These are phyloP conservation scores for Ceratocystis albifundus DNA, from an alignment of 2,329 filamentous ascomycete genomes.

Conservation along the genomic window DNA sequence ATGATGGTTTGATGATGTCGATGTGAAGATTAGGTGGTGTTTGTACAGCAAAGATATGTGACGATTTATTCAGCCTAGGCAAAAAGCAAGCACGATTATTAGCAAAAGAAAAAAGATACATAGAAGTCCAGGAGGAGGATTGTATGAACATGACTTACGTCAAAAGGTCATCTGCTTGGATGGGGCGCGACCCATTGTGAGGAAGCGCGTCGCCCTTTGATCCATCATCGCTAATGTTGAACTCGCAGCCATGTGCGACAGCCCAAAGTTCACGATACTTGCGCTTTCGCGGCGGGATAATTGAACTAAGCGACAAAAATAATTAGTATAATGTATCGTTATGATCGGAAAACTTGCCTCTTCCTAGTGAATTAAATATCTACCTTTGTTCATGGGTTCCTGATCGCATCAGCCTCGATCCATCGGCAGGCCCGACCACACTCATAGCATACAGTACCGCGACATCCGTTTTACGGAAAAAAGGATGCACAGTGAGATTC, in stretches of 20 bases:
- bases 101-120: background rate
- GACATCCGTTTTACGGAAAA: constrained; percentile 58
- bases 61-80: constrained; percentile 20
- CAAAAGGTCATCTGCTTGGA: constrained; percentile 22
- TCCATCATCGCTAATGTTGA: constrained; percentile 20
- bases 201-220: constrained; percentile 23
- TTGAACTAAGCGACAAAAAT: constrained; percentile 46
- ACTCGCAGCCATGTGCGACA: constrained; percentile 40
- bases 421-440: constrained; percentile 56
- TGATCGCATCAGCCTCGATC: constrained; percentile 53
- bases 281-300: constrained; percentile 75
- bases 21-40: constrained; percentile 20
- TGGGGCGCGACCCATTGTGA: constrained; percentile 22
- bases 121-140: background rate
- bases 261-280: constrained; percentile 80
- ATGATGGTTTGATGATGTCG: constrained; percentile 20
- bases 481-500: constrained; percentile 37
- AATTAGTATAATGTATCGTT: constrained; percentile 36
- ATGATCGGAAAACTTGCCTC: constrained; percentile 41
- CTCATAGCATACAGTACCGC: constrained; percentile 57
- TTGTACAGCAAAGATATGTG: constrained; percentile 21
- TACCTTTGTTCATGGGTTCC: constrained; percentile 53
- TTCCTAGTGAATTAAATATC: constrained; percentile 35
- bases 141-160: constrained; percentile 17
- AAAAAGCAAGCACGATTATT: background rate